Conservation (phyloP, 176 grass and related monocot genomes). For the Oryza punctata region DNA sequence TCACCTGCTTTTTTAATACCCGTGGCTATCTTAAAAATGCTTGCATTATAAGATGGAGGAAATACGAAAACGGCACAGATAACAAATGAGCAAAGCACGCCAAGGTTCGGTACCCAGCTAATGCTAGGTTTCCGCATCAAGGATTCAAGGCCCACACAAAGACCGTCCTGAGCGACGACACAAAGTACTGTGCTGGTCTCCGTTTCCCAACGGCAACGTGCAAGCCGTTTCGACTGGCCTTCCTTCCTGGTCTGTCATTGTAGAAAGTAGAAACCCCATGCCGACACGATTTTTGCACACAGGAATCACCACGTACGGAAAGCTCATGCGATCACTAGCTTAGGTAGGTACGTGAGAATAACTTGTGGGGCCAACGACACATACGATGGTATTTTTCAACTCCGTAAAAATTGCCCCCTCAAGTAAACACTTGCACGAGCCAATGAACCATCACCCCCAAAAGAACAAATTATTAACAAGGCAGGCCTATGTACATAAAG, state of each 20-base stretch:
- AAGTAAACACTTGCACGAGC: neutral
- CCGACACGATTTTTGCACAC: neutral
- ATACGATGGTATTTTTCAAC: too few relatives aligned
- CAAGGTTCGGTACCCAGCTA: slow-evolving; percentile 1
- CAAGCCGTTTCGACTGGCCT: neutral
- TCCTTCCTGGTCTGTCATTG: neutral
- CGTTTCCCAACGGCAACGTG: neutral
- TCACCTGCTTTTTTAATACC: too few relatives aligned
- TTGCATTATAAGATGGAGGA: too few relatives aligned
- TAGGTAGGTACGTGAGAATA: neutral
- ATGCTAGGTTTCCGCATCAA: neutral
- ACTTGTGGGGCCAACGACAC: too few relatives aligned
- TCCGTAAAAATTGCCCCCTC: too few relatives aligned
- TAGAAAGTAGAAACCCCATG: neutral
- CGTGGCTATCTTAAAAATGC: too few relatives aligned
- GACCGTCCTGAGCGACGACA: neutral
- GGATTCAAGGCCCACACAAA: neutral
- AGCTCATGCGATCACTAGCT: neutral
- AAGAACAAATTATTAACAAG: slow-evolving; percentile 16
- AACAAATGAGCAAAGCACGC: neutral
- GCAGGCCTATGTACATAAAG: neutral
- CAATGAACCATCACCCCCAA: slow-evolving; percentile 1
- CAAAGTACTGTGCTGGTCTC: slow-evolving; percentile 2
- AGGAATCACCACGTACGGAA: neutral
- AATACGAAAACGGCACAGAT: too few relatives aligned